Percentiles rank a stretch among this genome's conserved stretches.
These are phyloP conservation scores for Viola pubescens DNA, from an alignment of 441 rosid genomes.

Conservation along the genomic window DNA sequence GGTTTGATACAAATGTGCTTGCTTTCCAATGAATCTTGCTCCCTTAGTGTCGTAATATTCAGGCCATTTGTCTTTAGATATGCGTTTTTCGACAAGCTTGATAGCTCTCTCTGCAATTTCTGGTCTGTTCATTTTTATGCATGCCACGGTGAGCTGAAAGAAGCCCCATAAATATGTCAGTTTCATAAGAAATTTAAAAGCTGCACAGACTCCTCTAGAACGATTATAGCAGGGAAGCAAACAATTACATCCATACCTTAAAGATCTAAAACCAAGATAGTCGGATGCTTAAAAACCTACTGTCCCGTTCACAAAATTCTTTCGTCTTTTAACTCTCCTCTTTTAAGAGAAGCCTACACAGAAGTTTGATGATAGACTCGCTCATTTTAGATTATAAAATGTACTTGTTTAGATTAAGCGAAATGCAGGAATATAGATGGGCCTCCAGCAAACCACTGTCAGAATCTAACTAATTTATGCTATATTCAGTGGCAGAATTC, in stretches of 20 bases:
- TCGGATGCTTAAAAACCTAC: no score
- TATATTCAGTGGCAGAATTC: no score
- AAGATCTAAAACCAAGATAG: no score
- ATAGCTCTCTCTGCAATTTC: slow-evolving; percentile 38
- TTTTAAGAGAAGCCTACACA: no score
- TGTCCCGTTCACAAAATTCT: no score
- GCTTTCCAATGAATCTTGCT: slow-evolving; percentile 41
- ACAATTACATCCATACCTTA: background rate
- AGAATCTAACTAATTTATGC: no score
- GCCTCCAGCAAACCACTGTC: no score
- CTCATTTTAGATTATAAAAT: no score
- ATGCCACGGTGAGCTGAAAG: slow-evolving; percentile 38
- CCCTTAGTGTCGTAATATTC: slow-evolving; percentile 42
- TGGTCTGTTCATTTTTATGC: slow-evolving; percentile 37
- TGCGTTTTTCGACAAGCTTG: slow-evolving; percentile 30
- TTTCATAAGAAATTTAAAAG: background rate
- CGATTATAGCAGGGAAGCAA: background rate
- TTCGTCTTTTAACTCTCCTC: no score
- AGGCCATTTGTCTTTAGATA: slow-evolving; percentile 41
- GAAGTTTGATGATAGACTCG: no score
- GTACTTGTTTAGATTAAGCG: no score
- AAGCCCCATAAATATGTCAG: background rate
- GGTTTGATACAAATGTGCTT: slow-evolving; percentile 34
- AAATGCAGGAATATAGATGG: no score
- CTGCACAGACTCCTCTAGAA: background rate